Evolutionary conservation across 164 flowering plant species (phyloP).

Genomic region (Magnolia officinalis): DNA sequence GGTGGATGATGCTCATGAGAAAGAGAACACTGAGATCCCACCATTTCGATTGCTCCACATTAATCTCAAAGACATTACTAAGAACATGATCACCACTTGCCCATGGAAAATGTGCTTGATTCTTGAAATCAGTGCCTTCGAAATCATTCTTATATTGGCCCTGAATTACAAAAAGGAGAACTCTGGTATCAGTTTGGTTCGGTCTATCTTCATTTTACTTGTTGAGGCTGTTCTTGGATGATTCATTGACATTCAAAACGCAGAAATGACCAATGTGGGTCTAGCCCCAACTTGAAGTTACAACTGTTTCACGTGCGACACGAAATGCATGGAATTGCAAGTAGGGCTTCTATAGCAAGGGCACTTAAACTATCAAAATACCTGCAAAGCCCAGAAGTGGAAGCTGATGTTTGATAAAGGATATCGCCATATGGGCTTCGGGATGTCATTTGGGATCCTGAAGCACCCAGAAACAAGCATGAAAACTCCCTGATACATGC

Average conservation of each 20-base stretch:
- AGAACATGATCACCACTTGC: slow-evolving; percentile 78
- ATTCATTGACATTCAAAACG: too few species aligned
- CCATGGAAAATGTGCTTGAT: slow-evolving; percentile 47
- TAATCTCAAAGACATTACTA: slow-evolving; percentile 70
- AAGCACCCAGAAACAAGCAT: slow-evolving; percentile 99
- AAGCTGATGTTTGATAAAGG: slow-evolving; percentile 96
- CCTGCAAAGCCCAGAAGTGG: slow-evolving; percentile 97
- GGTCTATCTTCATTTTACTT: too few species aligned
- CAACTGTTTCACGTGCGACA: too few species aligned
- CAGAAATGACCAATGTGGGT: too few species aligned
- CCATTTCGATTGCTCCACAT: slow-evolving; percentile 79
- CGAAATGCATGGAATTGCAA: too few species aligned
- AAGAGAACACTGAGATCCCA: slow-evolving; percentile 63
- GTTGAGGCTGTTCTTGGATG: too few species aligned
- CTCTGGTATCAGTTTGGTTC: too few species aligned
- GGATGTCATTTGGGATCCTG: slow-evolving; percentile 93
- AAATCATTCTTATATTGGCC: slow-evolving; percentile 93
- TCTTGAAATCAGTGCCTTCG: slow-evolving; percentile 65
- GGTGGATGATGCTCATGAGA: slow-evolving; percentile 71
- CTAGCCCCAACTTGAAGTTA: too few species aligned
- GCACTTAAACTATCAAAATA: slow-evolving; percentile 14
- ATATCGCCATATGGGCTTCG: slow-evolving; percentile 88
- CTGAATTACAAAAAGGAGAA: slow-evolving; percentile 20
- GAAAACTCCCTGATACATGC: slow-evolving; percentile 66
- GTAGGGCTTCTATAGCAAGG: too few species aligned